phyloP scores from a whole-genome alignment of 2,329 filamentous ascomycete genomes.

The Leptosphaerulina australis region DNA sequence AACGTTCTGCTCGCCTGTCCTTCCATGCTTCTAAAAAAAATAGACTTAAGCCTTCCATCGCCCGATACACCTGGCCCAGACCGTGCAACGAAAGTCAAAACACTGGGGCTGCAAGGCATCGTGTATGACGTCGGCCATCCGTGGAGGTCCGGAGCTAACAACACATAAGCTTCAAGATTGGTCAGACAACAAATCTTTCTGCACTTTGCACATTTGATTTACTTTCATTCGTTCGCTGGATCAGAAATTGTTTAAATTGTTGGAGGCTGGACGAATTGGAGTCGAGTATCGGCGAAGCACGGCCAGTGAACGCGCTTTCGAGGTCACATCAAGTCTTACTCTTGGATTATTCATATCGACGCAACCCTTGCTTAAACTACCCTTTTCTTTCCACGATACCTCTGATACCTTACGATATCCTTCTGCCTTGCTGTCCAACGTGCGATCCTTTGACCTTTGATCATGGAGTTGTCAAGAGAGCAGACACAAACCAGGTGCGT shows the following conservation, averaged over 20 bases:
- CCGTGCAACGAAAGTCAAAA: constrained; percentile 3
- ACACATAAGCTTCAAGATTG: background rate
- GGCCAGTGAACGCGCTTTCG: constrained; percentile 1
- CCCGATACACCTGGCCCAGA: constrained; percentile 8
- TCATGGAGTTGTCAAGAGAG: constrained; percentile 18
- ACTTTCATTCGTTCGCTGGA: constrained; percentile 1
- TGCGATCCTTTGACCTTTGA: background rate
- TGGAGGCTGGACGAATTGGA: background rate
- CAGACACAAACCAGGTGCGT: constrained; percentile 16
- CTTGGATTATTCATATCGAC: constrained; percentile 10
- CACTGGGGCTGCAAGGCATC: constrained; percentile 1
- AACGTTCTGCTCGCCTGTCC: constrained; percentile 1
- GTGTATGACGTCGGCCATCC: constrained; percentile 9
- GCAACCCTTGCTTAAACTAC: constrained; percentile 10
- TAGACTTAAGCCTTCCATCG: background rate
- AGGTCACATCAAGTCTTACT: constrained; percentile 18
- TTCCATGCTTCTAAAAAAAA: background rate
- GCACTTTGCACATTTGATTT: background rate
- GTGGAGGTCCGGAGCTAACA: constrained; percentile 16
- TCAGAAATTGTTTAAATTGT: background rate
- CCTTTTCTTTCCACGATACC: background rate
- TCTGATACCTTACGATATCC: constrained; percentile 2
- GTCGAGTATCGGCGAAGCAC: constrained; percentile 11
- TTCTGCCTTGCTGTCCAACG: constrained; percentile 1
- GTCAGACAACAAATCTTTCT: background rate